A percentile compares a stretch with the other conserved stretches of the same genome.
phyloP scores from a whole-genome alignment of 345 rosid genomes.

The Arabis hirsuta region DNA sequence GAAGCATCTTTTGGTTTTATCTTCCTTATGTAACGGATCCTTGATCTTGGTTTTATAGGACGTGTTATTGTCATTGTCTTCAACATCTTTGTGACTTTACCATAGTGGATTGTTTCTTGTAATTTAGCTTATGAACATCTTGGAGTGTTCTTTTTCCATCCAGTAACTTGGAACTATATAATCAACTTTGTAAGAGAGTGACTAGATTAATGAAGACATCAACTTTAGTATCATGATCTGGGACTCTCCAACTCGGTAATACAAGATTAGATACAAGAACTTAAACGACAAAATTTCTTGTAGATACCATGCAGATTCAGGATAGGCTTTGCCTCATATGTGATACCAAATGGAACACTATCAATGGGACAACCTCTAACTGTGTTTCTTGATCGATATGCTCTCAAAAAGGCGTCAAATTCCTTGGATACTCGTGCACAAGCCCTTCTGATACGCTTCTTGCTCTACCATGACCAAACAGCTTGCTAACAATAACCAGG shows the following conservation, averaged over 20 bases:
- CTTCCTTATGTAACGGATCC: slow-evolving; percentile 37
- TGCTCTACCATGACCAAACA: slow-evolving; percentile 85
- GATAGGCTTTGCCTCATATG: not conserved
- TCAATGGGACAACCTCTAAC: slow-evolving; percentile 9
- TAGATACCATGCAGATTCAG: not conserved
- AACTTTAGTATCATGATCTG: not conserved
- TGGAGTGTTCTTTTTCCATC: not conserved
- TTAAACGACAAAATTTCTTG: slow-evolving; percentile 19
- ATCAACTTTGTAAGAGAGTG: slow-evolving; percentile 3
- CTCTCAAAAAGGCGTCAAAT: slow-evolving; percentile 30
- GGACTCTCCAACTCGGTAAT: not conserved
- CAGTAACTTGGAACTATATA: not conserved
- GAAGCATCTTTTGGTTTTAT: slow-evolving; percentile 33
- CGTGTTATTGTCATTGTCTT: slow-evolving; percentile 20
- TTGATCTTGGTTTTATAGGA: slow-evolving; percentile 22
- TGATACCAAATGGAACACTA: not conserved
- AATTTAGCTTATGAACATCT: slow-evolving; percentile 2
- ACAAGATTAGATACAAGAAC: slow-evolving; percentile 16
- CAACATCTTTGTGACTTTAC: slow-evolving; percentile 29
- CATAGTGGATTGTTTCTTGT: slow-evolving; percentile 20
- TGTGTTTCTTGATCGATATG: slow-evolving; percentile 30
- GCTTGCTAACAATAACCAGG: slow-evolving; percentile 70
- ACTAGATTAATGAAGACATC: slow-evolving; percentile 13
- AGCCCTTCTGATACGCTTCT: slow-evolving; percentile 91
- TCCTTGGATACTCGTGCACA: slow-evolving; percentile 71